A percentile compares a stretch with the other conserved stretches of the same genome.
Evolutionary conservation across 495 filamentous ascomycete genomes (phyloP).

Genomic region (Thozetella sp.): DNA sequence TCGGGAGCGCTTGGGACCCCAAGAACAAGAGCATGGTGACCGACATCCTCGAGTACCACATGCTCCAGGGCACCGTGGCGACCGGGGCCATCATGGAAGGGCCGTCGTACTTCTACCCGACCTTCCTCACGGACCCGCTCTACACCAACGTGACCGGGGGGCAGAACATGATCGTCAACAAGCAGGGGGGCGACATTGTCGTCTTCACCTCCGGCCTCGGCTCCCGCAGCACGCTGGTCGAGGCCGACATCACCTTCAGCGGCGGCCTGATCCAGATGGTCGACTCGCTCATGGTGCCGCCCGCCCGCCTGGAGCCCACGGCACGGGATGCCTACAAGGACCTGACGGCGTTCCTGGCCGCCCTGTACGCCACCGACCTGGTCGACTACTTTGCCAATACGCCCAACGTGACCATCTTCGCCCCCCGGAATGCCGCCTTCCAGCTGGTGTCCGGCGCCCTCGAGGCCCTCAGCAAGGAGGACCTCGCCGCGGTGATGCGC

Average conservation of each 20-base stretch:
- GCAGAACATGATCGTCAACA: slow-evolving; percentile 28
- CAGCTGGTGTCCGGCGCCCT: slow-evolving; percentile 54
- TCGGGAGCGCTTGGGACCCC: slow-evolving; percentile 19
- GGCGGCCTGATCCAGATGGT: slow-evolving; percentile 66
- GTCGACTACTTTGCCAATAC: slow-evolving; percentile 36
- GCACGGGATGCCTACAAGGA: slow-evolving; percentile 41
- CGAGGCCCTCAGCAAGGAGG: slow-evolving; percentile 35
- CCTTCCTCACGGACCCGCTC: slow-evolving; percentile 44
- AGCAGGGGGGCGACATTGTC: slow-evolving; percentile 17
- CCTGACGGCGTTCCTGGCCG: slow-evolving; percentile 55
- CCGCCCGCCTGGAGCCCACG: slow-evolving; percentile 50
- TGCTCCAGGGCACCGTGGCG: slow-evolving; percentile 56
- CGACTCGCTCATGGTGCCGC: slow-evolving; percentile 57
- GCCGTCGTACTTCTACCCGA: slow-evolving; percentile 51
- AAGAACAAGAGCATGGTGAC: slow-evolving; percentile 32
- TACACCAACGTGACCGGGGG: slow-evolving; percentile 46
- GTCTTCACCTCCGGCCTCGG: slow-evolving; percentile 20
- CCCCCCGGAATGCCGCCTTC: slow-evolving; percentile 62
- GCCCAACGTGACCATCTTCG: slow-evolving; percentile 62
- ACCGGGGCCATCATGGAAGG: slow-evolving; percentile 32
- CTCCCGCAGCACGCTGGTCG: slow-evolving; percentile 25
- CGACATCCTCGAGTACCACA: slow-evolving; percentile 60
- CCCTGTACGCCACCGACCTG: slow-evolving; percentile 47
- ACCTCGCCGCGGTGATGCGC: slow-evolving; percentile 47
- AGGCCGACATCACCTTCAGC: slow-evolving; percentile 57